Evolutionary conservation across 306 rosid species (phyloP).

Genomic region (Cercis canadensis): DNA sequence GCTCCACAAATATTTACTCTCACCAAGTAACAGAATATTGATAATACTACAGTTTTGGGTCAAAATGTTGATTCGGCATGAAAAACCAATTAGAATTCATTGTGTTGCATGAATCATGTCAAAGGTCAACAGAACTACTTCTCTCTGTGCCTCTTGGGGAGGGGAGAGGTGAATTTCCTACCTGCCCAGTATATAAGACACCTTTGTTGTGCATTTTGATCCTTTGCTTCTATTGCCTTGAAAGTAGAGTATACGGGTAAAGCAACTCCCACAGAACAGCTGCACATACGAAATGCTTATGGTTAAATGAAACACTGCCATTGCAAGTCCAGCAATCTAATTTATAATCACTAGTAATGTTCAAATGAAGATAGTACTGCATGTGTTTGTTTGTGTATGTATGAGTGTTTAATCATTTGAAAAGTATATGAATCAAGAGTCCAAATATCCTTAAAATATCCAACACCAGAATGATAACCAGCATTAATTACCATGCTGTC

Average conservation of each 20-base stretch:
- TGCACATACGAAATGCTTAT: constrained; percentile 35
- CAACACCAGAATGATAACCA: background rate
- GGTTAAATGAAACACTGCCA: background rate
- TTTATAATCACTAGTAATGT: background rate
- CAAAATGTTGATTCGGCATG: constrained; percentile 5
- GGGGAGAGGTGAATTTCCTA: constrained; percentile 19
- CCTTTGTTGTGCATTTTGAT: constrained; percentile 69
- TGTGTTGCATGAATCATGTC: background rate
- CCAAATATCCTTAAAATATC: background rate
- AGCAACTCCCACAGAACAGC: constrained; percentile 86
- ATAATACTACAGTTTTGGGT: background rate
- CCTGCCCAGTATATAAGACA: constrained; percentile 98
- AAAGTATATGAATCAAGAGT: background rate
- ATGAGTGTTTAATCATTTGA: background rate
- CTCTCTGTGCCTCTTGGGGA: background rate
- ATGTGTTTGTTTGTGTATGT: too few relatives aligned
- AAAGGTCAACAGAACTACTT: background rate
- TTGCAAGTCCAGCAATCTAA: background rate
- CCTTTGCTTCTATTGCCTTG: constrained; percentile 84
- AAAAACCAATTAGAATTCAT: background rate
- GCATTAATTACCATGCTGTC: constrained; percentile 70
- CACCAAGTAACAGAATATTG: constrained; percentile 4
- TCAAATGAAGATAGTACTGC: background rate
- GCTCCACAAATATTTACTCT: background rate
- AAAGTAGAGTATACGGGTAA: constrained; percentile 90